Evolutionary conservation across 1,139 yeast species (phyloP).

Genomic region (Pichia inconspicua): DNA sequence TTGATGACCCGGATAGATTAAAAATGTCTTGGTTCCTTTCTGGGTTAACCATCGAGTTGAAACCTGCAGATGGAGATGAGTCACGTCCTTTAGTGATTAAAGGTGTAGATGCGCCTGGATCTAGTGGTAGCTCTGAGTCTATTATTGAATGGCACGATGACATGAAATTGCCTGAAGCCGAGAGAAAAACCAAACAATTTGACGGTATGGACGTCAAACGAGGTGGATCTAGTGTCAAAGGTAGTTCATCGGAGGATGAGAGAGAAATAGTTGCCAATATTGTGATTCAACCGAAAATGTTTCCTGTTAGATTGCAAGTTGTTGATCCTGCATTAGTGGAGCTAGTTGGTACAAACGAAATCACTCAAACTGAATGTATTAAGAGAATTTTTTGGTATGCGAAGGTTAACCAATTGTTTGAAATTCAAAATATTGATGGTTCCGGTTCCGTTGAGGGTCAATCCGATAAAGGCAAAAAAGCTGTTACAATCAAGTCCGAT

Average conservation of each 20-base stretch:
- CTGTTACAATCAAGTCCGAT: conserved; percentile 55
- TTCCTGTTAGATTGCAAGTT: conserved; percentile 57
- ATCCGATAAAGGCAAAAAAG: conserved; percentile 15
- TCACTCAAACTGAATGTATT: conserved; percentile 81
- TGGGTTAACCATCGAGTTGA: conserved; percentile 74
- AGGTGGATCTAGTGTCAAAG: conserved; percentile 44
- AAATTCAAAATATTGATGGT: conserved; percentile 33
- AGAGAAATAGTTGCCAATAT: conserved; percentile 61
- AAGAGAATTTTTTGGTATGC: conserved; percentile 85
- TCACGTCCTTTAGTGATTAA: conserved; percentile 17
- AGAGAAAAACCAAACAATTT: conserved; percentile 39
- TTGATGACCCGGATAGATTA: conserved; percentile 33
- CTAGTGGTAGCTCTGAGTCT: conserved; percentile 20
- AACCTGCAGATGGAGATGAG: conserved; percentile 25
- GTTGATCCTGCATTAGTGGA: conserved; percentile 54
- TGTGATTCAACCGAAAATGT: conserved; percentile 72
- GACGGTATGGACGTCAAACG: conserved; percentile 89
- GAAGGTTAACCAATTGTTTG: conserved; percentile 55
- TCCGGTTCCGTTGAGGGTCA: conserved; percentile 4
- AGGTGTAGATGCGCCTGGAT: conserved; percentile 17
- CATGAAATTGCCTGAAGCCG: conserved; percentile 39
- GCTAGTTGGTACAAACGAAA: conserved; percentile 67
- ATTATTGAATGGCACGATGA: conserved; percentile 66
- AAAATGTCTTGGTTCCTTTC: conserved; percentile 78
- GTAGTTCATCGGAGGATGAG: conserved; percentile 18